Percentiles rank a stretch among this genome's conserved stretches.
Conservation (phyloP, 2,329 filamentous ascomycete genomes). For the Stachybotrys chlorohalonatus region DNA sequence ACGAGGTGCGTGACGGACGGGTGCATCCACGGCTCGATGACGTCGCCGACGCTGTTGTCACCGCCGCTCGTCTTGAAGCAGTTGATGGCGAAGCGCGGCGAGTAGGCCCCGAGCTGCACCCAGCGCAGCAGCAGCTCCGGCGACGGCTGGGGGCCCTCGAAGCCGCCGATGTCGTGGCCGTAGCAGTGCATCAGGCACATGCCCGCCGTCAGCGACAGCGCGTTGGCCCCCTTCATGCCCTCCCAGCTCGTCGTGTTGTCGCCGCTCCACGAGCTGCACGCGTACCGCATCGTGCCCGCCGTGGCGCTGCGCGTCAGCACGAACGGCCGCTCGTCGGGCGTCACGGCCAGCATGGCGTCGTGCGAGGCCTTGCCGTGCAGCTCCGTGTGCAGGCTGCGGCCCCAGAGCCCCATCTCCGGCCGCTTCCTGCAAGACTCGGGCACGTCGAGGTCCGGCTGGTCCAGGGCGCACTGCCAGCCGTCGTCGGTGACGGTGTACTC, state of each 20-base stretch:
- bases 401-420: slow-evolving; percentile 57
- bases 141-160: slow-evolving; percentile 63
- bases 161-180: slow-evolving; percentile 68
- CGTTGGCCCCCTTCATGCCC: slow-evolving; percentile 63
- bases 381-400: slow-evolving; percentile 60
- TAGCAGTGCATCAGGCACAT: slow-evolving; percentile 61
- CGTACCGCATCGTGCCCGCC: slow-evolving; percentile 60
- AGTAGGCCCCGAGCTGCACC: slow-evolving; percentile 64
- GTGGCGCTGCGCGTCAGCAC: slow-evolving; percentile 64
- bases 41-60: slow-evolving; percentile 59
- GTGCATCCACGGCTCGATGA: slow-evolving; percentile 75
- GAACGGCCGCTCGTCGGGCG: slow-evolving; percentile 53
- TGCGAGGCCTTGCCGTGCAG: slow-evolving; percentile 63
- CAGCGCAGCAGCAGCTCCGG: slow-evolving; percentile 64
- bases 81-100: slow-evolving; percentile 65
- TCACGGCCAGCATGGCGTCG: slow-evolving; percentile 51
- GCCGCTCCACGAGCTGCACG: slow-evolving; percentile 64
- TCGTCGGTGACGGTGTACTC: slow-evolving; percentile 62
- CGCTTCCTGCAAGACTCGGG: slow-evolving; percentile 24
- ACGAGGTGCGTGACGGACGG: slow-evolving; percentile 55
- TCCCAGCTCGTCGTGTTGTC: slow-evolving; percentile 69
- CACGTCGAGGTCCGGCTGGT: slow-evolving; percentile 25
- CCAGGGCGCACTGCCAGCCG: slow-evolving; percentile 53
- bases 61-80: slow-evolving; percentile 61
- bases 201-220: slow-evolving; percentile 58